A percentile compares a stretch with the other conserved stretches of the same genome.
phyloP scores from a whole-genome alignment of 2,329 filamentous ascomycete genomes.

The Sclerotinia borealis region DNA sequence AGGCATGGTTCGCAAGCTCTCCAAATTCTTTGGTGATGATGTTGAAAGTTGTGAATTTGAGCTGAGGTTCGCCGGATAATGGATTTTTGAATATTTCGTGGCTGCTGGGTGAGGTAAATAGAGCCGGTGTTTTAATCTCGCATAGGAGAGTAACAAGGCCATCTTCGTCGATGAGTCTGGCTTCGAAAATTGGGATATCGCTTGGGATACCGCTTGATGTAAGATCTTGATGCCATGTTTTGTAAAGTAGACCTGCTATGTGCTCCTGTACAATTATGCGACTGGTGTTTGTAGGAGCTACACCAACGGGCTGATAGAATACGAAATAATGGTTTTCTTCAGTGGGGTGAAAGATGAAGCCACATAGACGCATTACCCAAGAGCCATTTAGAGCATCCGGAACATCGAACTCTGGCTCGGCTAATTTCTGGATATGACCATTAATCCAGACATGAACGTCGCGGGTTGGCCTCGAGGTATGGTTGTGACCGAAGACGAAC shows the following conservation, averaged over 20 bases:
- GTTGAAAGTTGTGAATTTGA: constrained; percentile 14
- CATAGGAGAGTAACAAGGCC: neutral
- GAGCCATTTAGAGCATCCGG: neutral
- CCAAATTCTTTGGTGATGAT: constrained; percentile 11
- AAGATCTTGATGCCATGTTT: neutral
- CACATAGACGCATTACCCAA: neutral
- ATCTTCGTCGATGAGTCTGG: neutral
- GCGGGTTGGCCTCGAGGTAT: too few relatives aligned
- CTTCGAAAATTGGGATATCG: too few relatives aligned
- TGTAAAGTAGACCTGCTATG: neutral
- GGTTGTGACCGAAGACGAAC: neutral
- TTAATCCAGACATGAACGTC: neutral
- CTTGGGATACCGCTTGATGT: neutral
- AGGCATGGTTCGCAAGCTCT: constrained; percentile 1
- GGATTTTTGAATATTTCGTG: neutral
- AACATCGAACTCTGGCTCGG: neutral
- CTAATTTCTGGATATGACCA: neutral
- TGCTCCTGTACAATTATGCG: neutral
- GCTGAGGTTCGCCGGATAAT: neutral
- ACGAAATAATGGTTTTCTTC: neutral
- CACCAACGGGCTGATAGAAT: neutral
- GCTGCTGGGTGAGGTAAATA: neutral
- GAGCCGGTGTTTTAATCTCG: neutral
- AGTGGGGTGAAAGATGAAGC: constrained; percentile 1
- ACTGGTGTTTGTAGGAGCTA: accelerated